phyloP scores from a whole-genome alignment of 2,329 filamentous ascomycete genomes.

The Colletotrichum sp. region DNA sequence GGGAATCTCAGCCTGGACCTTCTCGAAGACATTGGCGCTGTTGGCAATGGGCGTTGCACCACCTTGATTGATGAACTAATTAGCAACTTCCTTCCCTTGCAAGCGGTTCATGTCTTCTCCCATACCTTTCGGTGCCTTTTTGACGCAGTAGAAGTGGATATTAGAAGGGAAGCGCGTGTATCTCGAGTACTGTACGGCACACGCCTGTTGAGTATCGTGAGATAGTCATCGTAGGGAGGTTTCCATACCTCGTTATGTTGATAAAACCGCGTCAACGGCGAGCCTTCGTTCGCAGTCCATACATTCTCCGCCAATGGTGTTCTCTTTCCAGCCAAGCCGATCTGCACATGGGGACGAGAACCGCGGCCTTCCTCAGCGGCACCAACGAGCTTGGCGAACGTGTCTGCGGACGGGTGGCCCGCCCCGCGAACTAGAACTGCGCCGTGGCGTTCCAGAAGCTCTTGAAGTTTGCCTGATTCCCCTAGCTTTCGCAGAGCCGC shows the following conservation, averaged over 20 bases:
- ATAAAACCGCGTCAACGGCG: constrained; percentile 23
- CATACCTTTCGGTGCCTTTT: constrained; percentile 8
- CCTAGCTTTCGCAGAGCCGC: neutral
- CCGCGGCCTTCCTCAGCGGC: constrained; percentile 16
- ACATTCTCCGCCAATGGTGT: constrained; percentile 21
- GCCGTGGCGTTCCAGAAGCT: constrained; percentile 11
- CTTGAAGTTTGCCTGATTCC: constrained; percentile 16
- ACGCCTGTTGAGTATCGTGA: neutral
- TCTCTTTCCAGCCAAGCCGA: constrained; percentile 24
- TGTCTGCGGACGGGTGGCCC: constrained; percentile 18
- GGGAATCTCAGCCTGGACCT: constrained; percentile 19
- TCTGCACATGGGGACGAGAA: constrained; percentile 33
- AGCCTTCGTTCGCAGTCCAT: constrained; percentile 25
- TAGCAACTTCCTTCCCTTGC: neutral
- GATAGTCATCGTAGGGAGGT: neutral
- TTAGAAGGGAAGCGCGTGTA: constrained; percentile 22
- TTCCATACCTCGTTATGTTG: constrained; percentile 24
- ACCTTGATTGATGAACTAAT: neutral
- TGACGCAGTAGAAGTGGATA: constrained; percentile 24
- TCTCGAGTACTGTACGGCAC: constrained; percentile 18
- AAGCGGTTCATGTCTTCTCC: neutral
- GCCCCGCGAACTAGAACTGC: constrained; percentile 19
- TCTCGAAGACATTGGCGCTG: constrained; percentile 16
- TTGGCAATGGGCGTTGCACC: constrained; percentile 21
- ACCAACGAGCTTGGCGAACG: constrained; percentile 22